Conservation (phyloP, 2,329 filamentous ascomycete species). For the Aspergillus versicolor region DNA sequence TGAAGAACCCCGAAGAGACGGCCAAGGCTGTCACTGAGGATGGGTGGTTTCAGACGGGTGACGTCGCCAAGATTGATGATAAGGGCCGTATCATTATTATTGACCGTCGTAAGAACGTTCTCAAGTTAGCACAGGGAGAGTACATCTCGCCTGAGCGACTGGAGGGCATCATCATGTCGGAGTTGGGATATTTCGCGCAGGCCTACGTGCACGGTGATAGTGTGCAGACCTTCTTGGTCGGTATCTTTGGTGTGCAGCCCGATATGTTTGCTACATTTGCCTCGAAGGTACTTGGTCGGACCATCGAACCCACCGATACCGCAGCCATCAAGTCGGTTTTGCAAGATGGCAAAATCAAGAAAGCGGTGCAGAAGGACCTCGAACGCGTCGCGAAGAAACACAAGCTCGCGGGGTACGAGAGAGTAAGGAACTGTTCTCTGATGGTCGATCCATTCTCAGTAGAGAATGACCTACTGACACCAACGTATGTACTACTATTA, state of each 20-base stretch:
- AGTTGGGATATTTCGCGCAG: conserved; percentile 72
- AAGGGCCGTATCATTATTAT: conserved; percentile 88
- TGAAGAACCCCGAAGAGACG: conserved; percentile 86
- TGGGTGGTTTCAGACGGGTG: conserved; percentile 96
- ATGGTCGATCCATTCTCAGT: conserved; percentile 88
- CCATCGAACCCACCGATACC: conserved; percentile 62
- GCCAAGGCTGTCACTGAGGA: conserved; percentile 76
- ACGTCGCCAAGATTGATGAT: conserved; percentile 82
- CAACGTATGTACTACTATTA: conserved; percentile 41
- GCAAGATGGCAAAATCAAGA: conserved; percentile 67
- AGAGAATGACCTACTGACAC: conserved; percentile 75
- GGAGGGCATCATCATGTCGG: conserved; percentile 89
- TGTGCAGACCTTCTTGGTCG: conserved; percentile 77
- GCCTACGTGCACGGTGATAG: conserved; percentile 91
- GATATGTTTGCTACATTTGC: conserved; percentile 80
- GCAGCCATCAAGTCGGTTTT: conserved; percentile 67
- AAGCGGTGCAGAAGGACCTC: conserved; percentile 74
- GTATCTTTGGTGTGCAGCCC: conserved; percentile 83
- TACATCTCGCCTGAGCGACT: conserved; percentile 97
- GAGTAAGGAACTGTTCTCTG: conserved; percentile 70
- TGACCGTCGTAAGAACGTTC: conserved; percentile 97
- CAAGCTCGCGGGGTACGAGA: conserved; percentile 91
- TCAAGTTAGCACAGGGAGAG: conserved; percentile 96
- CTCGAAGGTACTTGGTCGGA: conserved; percentile 69
- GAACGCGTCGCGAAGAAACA: conserved; percentile 75